Evolutionary conservation across 768 basidiomycete genomes (phyloP).

Genomic region (Termitomyces sp.): DNA sequence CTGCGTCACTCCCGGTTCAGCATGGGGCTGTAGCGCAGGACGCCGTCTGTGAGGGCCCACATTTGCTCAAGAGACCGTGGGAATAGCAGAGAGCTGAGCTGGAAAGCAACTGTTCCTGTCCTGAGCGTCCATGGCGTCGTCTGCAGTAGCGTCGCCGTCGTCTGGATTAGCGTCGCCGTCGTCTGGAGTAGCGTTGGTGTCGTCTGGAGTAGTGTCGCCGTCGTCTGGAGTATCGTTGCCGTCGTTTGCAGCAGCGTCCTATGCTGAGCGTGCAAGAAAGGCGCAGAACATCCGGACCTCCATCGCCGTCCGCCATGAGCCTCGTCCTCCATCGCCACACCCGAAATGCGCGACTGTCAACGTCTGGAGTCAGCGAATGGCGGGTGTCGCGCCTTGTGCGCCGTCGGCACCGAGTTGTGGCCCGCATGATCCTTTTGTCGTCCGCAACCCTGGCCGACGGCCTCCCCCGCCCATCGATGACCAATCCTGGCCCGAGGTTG

Average conservation of each 20-base stretch:
- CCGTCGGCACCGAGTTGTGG: no score
- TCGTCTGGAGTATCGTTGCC: slow-evolving; percentile 11
- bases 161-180: slow-evolving; percentile 20
- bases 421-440: slow-evolving; percentile 46
- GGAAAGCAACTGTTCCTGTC: not conserved
- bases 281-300: slow-evolving; percentile 34
- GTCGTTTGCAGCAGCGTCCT: slow-evolving; percentile 29
- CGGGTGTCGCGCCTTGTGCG: no score
- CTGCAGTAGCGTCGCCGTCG: slow-evolving; percentile 12
- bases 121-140: not conserved
- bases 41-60: no score
- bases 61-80: no score
- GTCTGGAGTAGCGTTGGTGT: slow-evolving; percentile 15
- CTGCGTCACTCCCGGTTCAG: no score
- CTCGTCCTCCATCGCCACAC: not conserved
- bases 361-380: slow-evolving; percentile 27
- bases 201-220: slow-evolving; percentile 15
- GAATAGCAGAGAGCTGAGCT: no score
- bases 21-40: no score
- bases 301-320: not conserved
- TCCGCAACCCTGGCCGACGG: slow-evolving; percentile 21
- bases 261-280: slow-evolving; percentile 52
- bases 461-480: slow-evolving; percentile 29
- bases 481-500: slow-evolving; percentile 44
- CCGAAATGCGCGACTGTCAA: slow-evolving; percentile 21